phyloP scores from a whole-genome alignment of 2,329 filamentous ascomycete species.

The Sordariomycetes sp. region DNA sequence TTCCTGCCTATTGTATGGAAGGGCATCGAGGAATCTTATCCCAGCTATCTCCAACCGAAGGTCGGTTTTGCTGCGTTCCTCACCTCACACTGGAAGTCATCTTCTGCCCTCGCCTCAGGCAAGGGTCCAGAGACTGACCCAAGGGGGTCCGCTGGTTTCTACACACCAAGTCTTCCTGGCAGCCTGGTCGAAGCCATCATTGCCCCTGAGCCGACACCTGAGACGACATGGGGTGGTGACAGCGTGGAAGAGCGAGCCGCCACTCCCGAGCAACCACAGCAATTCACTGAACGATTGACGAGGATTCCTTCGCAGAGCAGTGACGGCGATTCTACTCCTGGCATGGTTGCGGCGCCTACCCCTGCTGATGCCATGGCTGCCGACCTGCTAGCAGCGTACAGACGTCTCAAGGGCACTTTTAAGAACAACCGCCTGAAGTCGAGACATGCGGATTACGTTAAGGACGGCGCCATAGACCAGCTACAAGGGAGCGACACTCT shows the following conservation, averaged over 20 bases:
- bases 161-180: conserved; percentile 26
- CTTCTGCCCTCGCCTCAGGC: background rate
- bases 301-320: too few relatives aligned
- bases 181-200: conserved; percentile 26
- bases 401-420: conserved; percentile 50
- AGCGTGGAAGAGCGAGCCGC: conserved; percentile 18
- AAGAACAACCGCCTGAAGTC: conserved; percentile 41
- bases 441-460: conserved; percentile 19
- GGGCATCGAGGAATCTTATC: conserved; percentile 75
- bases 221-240: conserved; percentile 27
- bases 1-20: conserved; percentile 97
- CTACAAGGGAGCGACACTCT: conserved; percentile 49
- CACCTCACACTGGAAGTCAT: conserved; percentile 15
- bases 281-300: too few relatives aligned
- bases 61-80: conserved; percentile 62
- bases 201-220: conserved; percentile 23
- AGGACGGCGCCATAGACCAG: conserved; percentile 27
- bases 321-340: background rate
- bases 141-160: conserved; percentile 13
- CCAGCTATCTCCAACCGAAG: conserved; percentile 56
- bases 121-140: background rate
- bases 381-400: conserved; percentile 53
- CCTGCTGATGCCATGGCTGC: conserved; percentile 24
- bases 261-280: too few relatives aligned
- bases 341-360: conserved; percentile 2